Evolutionary conservation across 192 early-diverging fungal species (phyloP).

Genomic region (Endogone sp.): DNA sequence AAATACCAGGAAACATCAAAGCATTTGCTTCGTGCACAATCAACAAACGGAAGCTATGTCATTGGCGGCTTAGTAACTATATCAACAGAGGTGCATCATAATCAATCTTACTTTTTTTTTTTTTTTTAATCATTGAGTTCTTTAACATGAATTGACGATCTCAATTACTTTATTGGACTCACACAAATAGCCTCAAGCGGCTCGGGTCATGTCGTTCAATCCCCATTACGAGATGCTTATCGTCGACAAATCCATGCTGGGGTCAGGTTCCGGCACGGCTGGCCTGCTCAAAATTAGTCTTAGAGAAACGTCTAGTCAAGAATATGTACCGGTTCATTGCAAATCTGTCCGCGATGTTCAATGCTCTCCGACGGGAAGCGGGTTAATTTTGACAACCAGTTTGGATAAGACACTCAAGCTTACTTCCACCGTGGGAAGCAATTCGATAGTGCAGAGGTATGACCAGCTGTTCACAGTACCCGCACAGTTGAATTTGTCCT

Average conservation of each 20-base stretch:
- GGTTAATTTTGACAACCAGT: conserved; percentile 25
- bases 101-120: no score
- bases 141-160: no score
- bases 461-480: no score
- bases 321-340: conserved; percentile 21
- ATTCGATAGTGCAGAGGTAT: neutral
- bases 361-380: conserved; percentile 8
- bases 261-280: no score
- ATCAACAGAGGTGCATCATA: neutral
- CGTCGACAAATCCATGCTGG: no score
- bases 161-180: no score
- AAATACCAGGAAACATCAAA: no score
- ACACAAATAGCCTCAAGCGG: neutral
- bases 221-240: conserved; percentile 26
- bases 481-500: no score
- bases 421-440: conserved; percentile 5
- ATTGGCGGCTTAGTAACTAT: neutral
- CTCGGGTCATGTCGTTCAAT: conserved; percentile 16
- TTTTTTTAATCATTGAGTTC: no score
- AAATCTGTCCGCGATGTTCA: conserved; percentile 27
- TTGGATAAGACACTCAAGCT: conserved; percentile 30
- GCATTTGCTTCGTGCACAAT: neutral
- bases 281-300: conserved; percentile 25
- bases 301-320: conserved; percentile 13
- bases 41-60: neutral